Conservation (phyloP, 257 asterid genomes). For the Scutellaria barbata region DNA sequence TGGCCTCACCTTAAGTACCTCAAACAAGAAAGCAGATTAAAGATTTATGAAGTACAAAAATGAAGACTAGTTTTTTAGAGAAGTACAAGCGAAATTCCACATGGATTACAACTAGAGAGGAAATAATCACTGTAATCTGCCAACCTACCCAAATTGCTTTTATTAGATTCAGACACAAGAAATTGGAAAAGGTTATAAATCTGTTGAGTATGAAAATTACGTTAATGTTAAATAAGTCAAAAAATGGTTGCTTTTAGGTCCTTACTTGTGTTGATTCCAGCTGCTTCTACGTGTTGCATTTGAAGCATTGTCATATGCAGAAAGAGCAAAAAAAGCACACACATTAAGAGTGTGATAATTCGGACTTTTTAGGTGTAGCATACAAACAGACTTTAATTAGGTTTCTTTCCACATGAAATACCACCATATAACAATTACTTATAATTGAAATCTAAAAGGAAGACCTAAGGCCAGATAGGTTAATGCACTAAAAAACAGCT, state of each 20-base stretch:
- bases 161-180: neutral
- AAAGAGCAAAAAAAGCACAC: neutral
- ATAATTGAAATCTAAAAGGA: neutral
- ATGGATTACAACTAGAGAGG: neutral
- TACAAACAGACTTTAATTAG: too few relatives aligned
- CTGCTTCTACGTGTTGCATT: neutral
- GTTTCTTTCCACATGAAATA: too few relatives aligned
- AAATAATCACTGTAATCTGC: neutral
- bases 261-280: too few relatives aligned
- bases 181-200: neutral
- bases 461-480: neutral
- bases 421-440: neutral
- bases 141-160: neutral
- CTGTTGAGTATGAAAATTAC: neutral
- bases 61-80: too few relatives aligned
- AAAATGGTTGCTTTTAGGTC: neutral
- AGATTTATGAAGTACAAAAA: neutral
- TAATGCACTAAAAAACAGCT: neutral
- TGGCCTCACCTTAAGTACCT: neutral
- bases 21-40: neutral
- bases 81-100: neutral
- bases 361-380: neutral
- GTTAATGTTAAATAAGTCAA: neutral
- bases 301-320: neutral
- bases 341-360: neutral